Evolutionary conservation across 805 yeast species (phyloP).

Genomic region (Candida adriatica): DNA sequence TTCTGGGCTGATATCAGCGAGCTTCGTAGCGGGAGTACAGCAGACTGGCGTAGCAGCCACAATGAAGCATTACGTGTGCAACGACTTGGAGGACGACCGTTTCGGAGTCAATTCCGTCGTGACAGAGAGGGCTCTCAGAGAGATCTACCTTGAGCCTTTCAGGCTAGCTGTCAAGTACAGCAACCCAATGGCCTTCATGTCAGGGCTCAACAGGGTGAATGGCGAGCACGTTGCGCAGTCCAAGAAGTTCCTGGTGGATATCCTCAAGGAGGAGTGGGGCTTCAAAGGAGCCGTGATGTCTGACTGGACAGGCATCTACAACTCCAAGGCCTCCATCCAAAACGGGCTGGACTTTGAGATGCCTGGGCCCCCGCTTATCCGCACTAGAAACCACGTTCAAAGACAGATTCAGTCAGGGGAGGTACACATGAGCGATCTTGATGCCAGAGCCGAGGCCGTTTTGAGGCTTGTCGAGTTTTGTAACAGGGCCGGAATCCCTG

Average conservation of each 20-base stretch:
- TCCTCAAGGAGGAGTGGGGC: conserved; percentile 50
- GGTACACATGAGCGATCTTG: too few relatives aligned
- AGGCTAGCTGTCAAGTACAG: conserved; percentile 48
- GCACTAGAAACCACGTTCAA: conserved; percentile 30
- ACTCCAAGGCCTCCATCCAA: conserved; percentile 38
- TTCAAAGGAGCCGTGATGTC: conserved; percentile 52
- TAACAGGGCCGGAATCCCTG: conserved; percentile 30
- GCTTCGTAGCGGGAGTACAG: conserved; percentile 41
- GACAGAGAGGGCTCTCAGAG: conserved; percentile 57
- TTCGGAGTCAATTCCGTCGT: conserved; percentile 40
- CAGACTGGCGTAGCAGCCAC: conserved; percentile 52
- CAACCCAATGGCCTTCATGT: conserved; percentile 51
- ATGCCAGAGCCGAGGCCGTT: conserved; percentile 42
- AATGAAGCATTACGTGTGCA: conserved; percentile 56
- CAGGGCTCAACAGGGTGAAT: conserved; percentile 56
- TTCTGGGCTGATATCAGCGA: conserved; percentile 38
- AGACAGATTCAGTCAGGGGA: too few relatives aligned
- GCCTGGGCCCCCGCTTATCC: conserved; percentile 57
- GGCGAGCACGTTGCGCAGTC: conserved; percentile 51
- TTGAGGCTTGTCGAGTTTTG: conserved; percentile 42
- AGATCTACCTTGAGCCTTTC: conserved; percentile 57
- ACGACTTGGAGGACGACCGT: conserved; percentile 55
- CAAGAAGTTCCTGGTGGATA: conserved; percentile 34
- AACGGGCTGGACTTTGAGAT: conserved; percentile 59
- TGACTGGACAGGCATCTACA: conserved; percentile 58